phyloP scores from a whole-genome alignment of 257 asterid genomes.

The Paraleonurus japonicus region DNA sequence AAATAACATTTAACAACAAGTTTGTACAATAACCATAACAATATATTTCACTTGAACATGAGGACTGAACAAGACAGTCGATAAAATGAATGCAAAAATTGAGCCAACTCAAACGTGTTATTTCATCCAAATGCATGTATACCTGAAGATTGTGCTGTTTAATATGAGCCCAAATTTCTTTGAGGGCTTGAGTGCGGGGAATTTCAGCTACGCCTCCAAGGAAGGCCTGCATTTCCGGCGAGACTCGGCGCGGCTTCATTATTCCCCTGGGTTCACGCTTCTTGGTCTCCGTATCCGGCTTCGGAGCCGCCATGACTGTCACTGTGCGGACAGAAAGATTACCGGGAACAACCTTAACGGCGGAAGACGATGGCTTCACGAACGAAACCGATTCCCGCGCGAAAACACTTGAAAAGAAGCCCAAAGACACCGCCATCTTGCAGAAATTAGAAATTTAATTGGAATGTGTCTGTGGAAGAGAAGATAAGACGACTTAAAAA shows the following conservation, averaged over 20 bases:
- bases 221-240: constrained; percentile 83
- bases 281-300: constrained; percentile 64
- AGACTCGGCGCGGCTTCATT: constrained; percentile 78
- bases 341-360: constrained; percentile 26
- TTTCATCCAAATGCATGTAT: constrained; percentile 23
- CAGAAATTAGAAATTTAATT: neutral
- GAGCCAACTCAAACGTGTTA: neutral
- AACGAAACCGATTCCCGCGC: constrained; percentile 40
- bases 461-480: constrained; percentile 6
- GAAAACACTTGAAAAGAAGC: constrained; percentile 37
- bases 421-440: constrained; percentile 57
- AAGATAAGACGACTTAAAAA: constrained; percentile 38
- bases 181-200: constrained; percentile 78
- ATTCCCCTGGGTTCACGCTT: constrained; percentile 78
- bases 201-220: constrained; percentile 81
- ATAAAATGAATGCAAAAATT: neutral
- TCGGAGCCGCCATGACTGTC: constrained; percentile 49
- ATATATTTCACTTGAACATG: neutral
- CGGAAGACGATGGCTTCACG: constrained; percentile 25
- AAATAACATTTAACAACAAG: neutral
- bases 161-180: constrained; percentile 81
- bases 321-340: constrained; percentile 30
- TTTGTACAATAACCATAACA: neutral
- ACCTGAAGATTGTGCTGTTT: constrained; percentile 81
- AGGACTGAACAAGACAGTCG: neutral